Evolutionary conservation across 2,329 filamentous ascomycete species (phyloP).

Genomic region (Fusarium sp.): DNA sequence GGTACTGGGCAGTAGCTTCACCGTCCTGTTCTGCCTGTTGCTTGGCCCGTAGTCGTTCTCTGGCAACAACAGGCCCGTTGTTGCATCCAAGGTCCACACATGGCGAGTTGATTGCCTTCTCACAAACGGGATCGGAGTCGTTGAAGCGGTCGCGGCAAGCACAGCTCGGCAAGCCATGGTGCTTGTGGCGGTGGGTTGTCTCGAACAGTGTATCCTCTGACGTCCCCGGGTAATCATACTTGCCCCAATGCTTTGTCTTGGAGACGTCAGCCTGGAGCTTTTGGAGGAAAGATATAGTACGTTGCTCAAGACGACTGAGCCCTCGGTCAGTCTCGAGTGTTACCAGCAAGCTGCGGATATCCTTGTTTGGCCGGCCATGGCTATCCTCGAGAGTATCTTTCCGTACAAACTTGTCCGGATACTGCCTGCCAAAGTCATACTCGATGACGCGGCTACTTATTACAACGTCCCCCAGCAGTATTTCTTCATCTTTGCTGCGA

Average conservation of each 20-base stretch:
- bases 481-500: background rate
- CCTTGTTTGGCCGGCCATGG: background rate
- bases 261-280: background rate
- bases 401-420: background rate
- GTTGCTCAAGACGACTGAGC: background rate
- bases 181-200: background rate
- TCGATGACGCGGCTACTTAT: background rate
- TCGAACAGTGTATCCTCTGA: background rate
- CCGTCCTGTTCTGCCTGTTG: background rate
- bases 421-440: slow-evolving; percentile 2
- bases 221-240: background rate
- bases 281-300: background rate
- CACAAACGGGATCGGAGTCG: background rate
- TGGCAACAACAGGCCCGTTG: accelerated
- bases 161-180: background rate
- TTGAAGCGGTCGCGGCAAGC: background rate
- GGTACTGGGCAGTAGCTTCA: too few relatives aligned
- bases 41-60: background rate
- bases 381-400: background rate
- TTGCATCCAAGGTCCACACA: background rate
- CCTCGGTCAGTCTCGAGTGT: background rate
- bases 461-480: slow-evolving; percentile 4
- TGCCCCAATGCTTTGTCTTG: background rate
- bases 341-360: background rate
- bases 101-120: background rate